A percentile compares a stretch with the other conserved stretches of the same genome.
Evolutionary conservation across 371 early-diverging fungal genomes (phyloP).

Genomic region (Mortierella sp.): DNA sequence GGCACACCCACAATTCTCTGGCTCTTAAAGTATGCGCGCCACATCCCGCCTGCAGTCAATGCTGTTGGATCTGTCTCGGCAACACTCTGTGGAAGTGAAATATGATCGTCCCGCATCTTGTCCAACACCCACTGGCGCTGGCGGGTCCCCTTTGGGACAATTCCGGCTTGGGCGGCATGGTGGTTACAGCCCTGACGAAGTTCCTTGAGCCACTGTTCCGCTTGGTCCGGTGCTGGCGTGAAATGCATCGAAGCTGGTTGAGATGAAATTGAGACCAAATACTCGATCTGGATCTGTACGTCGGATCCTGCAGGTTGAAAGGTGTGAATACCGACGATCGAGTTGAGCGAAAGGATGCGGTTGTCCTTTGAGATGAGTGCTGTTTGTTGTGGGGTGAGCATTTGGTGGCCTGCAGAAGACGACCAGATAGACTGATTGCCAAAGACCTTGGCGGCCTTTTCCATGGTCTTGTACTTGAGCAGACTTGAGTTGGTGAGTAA

Average conservation of each 20-base stretch:
- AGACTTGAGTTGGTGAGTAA: conserved; percentile 47
- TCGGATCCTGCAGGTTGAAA: conserved; percentile 30
- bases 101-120: conserved; percentile 39
- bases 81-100: conserved; percentile 44
- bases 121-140: conserved; percentile 54
- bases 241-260: conserved; percentile 50
- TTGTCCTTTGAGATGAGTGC: conserved; percentile 41
- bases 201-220: conserved; percentile 37
- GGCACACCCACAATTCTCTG: conserved; percentile 46
- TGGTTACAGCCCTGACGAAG: conserved; percentile 51
- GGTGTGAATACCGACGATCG: conserved; percentile 40
- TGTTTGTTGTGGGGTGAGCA: conserved; percentile 50
- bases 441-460: conserved; percentile 48
- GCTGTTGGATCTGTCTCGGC: conserved; percentile 46
- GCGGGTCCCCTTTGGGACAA: conserved; percentile 41
- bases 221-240: conserved; percentile 35
- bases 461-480: conserved; percentile 49
- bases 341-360: conserved; percentile 39
- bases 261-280: conserved; percentile 42
- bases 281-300: conserved; percentile 37
- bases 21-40: conserved; percentile 47
- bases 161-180: conserved; percentile 37
- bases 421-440: conserved; percentile 54
- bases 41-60: conserved; percentile 51
- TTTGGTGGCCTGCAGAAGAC: conserved; percentile 46